A percentile compares a stretch with the other conserved stretches of the same genome.
Conservation (phyloP, 164 flowering plant genomes). For the Paratinospora sagittata region DNA sequence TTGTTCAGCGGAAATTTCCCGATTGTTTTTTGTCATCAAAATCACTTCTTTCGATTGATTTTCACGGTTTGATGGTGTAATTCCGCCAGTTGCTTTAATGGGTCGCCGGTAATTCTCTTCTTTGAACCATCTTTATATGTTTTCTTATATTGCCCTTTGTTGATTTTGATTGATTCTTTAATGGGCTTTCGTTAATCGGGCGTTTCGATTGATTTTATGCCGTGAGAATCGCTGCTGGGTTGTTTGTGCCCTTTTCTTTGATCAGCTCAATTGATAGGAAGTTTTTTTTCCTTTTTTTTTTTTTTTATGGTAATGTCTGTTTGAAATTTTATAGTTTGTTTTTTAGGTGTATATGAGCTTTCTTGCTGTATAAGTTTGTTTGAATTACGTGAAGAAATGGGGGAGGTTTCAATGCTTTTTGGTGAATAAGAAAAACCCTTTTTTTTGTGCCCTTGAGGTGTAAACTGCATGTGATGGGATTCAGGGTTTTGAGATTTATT, state of each 20-base stretch:
- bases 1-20: not conserved
- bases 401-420: not conserved
- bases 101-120: constrained; percentile 13
- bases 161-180: not conserved
- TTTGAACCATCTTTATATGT: not conserved
- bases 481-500: not conserved
- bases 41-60: constrained; percentile 5
- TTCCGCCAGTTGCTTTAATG: constrained; percentile 1
- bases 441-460: not conserved
- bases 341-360: not conserved
- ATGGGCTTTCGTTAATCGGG: not conserved
- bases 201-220: no score
- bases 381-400: not conserved
- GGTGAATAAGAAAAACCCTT: not conserved
- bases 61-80: constrained; percentile 5
- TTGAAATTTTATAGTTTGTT: not conserved
- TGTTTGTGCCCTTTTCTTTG: no score
- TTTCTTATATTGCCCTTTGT: not conserved
- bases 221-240: not conserved
- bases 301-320: not conserved
- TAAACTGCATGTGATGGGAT: not conserved
- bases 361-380: not conserved
- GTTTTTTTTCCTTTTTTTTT: not conserved
- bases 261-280: not conserved
- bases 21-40: not conserved